These are phyloP conservation scores for Diplodia corticola DNA, from an alignment of 2,329 filamentous ascomycete genomes.

Conservation along the genomic window DNA sequence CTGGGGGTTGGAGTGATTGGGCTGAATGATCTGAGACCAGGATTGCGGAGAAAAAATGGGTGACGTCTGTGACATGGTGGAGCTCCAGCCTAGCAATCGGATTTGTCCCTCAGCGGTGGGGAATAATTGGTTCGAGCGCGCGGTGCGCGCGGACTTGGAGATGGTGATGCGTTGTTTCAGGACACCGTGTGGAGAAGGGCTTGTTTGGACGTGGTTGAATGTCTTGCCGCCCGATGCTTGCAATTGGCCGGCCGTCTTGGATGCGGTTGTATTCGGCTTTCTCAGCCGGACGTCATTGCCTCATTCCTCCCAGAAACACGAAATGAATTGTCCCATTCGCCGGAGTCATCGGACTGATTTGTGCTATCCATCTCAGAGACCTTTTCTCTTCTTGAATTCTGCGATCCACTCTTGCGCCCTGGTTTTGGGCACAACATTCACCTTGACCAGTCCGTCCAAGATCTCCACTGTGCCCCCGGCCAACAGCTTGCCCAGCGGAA, in stretches of 20 bases:
- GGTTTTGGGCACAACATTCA: slow-evolving; percentile 76
- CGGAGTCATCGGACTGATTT: background rate
- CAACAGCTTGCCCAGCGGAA: slow-evolving; percentile 73
- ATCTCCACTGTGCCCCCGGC: slow-evolving; percentile 78
- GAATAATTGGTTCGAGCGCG: background rate
- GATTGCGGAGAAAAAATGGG: background rate
- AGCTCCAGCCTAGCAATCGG: slow-evolving; percentile 10
- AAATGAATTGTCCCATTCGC: background rate
- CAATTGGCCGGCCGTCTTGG: background rate
- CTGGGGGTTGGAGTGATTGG: background rate
- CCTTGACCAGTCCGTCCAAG: slow-evolving; percentile 78
- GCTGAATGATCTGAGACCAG: slow-evolving; percentile 10
- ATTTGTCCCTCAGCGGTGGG: slow-evolving; percentile 10
- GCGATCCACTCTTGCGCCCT: slow-evolving; percentile 74
- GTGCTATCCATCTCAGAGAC: slow-evolving; percentile 6
- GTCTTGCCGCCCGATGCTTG: background rate
- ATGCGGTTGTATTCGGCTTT: background rate
- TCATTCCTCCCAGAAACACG: too few species aligned
- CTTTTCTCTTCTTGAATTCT: slow-evolving; percentile 77
- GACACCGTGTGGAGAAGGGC: background rate
- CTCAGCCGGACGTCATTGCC: background rate
- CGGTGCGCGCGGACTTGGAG: background rate
- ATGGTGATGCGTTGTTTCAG: slow-evolving; percentile 16
- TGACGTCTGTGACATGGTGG: slow-evolving; percentile 3
- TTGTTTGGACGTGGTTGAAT: background rate